Evolutionary conservation across 257 asterid species (phyloP), one percentile per base, ranked within the genome.

Genomic region (Nemophila menziesii): DNA sequence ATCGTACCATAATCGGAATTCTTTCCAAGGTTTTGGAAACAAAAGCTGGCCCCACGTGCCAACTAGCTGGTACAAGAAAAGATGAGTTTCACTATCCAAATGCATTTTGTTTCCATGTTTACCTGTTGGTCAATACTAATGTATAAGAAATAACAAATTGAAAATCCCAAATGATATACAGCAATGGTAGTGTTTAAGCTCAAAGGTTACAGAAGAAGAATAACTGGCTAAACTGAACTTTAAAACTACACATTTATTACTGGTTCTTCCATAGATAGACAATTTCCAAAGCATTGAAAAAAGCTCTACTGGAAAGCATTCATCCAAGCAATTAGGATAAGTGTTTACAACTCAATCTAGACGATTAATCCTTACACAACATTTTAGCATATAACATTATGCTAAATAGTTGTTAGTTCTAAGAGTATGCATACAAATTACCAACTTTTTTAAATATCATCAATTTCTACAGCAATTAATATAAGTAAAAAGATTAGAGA

Each of bases 21-120:
- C 98, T 64, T 81, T 90, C 96, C 98, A 85, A 36, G 92, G 96
- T 57, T 72, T 70, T 11, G 98, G 98, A 69, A 90, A 90, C 43
- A 90, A 63, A 68, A 90, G 98, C 71, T 85, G 96, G 16, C 98
- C 98, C 98, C 98, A 90, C 14, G 98, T 90, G 39, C 96, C 98
- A 58, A 90, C 94, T 26, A 90, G 74, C 73, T 85, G 96, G 60
- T 85, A 90, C 65, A 90, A 65, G 66, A 90, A 85, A 53, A 85
- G 56, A 56, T 46, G 77, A 46, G 71, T 66, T 58, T 45, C 77
- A 38, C 64, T 63, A 57, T 81, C 86, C 48, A 81, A 55, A 34
- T 79, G 66, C 74, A 90, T 72, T 67, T 85, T 79, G 55, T 90
- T 81, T 55, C 94, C 98, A 51, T 74, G 98, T 66, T 79, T 90